A percentile compares a stretch with the other conserved stretches of the same genome.
phyloP scores from a whole-genome alignment of 257 asterid genomes.

The Nicotiana benthamiana region DNA sequence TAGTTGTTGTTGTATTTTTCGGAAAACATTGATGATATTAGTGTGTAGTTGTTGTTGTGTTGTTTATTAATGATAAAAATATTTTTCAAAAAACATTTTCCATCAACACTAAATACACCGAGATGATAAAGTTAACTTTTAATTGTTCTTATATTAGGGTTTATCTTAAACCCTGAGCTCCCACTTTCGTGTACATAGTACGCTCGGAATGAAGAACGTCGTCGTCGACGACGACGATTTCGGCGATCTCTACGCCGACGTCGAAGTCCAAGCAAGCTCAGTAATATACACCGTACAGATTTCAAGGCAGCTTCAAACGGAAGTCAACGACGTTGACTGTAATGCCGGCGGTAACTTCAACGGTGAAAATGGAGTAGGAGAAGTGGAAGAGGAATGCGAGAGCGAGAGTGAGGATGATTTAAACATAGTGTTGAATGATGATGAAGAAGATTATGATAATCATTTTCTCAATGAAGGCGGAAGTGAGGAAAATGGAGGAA shows the following conservation, averaged over 20 bases:
- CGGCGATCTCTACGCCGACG: slow-evolving; percentile 58
- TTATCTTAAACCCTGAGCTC: neutral
- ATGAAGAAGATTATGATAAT: slow-evolving; percentile 8
- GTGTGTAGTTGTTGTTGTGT: no score
- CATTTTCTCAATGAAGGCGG: neutral
- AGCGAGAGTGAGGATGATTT: slow-evolving; percentile 27
- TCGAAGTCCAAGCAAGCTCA: slow-evolving; percentile 46
- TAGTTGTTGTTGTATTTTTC: no score
- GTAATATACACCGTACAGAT: slow-evolving; percentile 32
- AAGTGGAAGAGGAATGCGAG: slow-evolving; percentile 4
- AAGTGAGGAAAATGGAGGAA: neutral
- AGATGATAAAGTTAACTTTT: neutral
- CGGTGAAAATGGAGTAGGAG: slow-evolving; percentile 7
- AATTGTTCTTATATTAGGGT: slow-evolving; percentile 8
- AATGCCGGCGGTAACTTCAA: slow-evolving; percentile 6
- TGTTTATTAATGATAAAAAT: no score
- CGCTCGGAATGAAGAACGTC: slow-evolving; percentile 26
- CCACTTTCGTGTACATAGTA: neutral
- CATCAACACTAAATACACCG: no score
- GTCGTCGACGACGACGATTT: slow-evolving; percentile 37
- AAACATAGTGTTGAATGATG: slow-evolving; percentile 29
- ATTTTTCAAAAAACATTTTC: no score
- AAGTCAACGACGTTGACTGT: neutral
- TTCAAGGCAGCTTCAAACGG: slow-evolving; percentile 13
- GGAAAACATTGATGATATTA: no score